phyloP scores from a whole-genome alignment of 2,329 filamentous ascomycete species.

The Monosporascus sp. region DNA sequence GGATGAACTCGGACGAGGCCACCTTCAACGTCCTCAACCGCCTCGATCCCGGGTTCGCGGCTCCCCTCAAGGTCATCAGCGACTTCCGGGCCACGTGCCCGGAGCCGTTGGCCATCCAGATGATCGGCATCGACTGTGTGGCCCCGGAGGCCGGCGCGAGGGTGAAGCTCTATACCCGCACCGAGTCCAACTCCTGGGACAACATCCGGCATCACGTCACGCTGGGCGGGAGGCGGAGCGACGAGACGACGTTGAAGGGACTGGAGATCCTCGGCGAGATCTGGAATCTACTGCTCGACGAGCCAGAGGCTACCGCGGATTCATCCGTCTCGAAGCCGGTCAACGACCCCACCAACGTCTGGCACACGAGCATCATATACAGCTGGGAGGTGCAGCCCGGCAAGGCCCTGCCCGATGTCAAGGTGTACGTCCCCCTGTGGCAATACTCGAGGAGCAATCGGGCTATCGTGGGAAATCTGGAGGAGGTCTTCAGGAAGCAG shows the following conservation, averaged over 20 bases:
- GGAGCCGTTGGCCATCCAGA: constrained; percentile 14
- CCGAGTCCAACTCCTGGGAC: constrained; percentile 17
- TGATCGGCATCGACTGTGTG: constrained; percentile 22
- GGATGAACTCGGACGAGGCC: constrained; percentile 12
- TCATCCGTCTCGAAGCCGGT: not conserved
- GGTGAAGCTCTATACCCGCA: constrained; percentile 21
- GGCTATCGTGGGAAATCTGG: not conserved
- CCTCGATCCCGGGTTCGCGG: constrained; percentile 6
- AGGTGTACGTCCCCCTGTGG: constrained; percentile 21
- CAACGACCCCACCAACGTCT: constrained; percentile 6
- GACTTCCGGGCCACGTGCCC: constrained; percentile 13
- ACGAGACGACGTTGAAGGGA: constrained; percentile 15
- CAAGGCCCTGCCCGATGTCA: constrained; percentile 15
- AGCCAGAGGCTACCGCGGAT: constrained; percentile 11
- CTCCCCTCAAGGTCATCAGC: constrained; percentile 10
- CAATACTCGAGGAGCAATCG: constrained; percentile 7
- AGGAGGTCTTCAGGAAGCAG: not conserved
- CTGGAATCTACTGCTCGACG: constrained; percentile 21
- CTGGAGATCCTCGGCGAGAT: constrained; percentile 15
- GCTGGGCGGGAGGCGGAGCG: constrained; percentile 14
- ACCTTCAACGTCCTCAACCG: constrained; percentile 17
- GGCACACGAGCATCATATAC: constrained; percentile 12
- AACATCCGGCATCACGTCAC: constrained; percentile 19
- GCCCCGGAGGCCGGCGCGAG: constrained; percentile 18
- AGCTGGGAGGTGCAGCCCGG: constrained; percentile 22